Evolutionary conservation across 225 moss, liverwort and hornwort species (phyloP).

Genomic region (Asterella californica): DNA sequence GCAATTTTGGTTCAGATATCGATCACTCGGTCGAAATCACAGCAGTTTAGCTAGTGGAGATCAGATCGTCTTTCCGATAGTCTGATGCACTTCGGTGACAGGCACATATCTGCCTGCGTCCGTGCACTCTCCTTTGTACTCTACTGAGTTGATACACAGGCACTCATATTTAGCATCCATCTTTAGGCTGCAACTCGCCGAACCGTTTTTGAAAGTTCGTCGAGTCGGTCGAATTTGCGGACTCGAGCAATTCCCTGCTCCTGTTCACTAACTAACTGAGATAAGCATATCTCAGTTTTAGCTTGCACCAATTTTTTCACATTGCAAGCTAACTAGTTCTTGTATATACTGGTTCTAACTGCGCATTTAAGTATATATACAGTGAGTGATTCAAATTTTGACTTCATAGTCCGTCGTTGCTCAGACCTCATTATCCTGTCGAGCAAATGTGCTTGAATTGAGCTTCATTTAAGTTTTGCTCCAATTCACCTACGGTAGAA

Average conservation of each 20-base stretch:
- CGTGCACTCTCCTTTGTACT: neutral
- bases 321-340: constrained; percentile 2
- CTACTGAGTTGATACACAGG: neutral
- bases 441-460: constrained; percentile 8
- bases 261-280: neutral
- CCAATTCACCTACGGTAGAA: neutral
- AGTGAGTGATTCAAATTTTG: constrained; percentile 5
- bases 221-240: neutral
- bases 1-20: neutral
- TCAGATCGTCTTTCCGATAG: neutral
- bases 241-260: neutral
- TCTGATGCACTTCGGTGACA: constrained; percentile 8
- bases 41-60: neutral
- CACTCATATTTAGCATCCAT: neutral
- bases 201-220: constrained; percentile 6
- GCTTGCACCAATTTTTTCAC: constrained; percentile 9
- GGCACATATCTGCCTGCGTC: neutral
- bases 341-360: neutral
- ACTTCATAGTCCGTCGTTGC: neutral
- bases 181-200: neutral
- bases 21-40: neutral
- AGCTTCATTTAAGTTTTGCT: constrained; percentile 3
- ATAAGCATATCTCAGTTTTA: neutral
- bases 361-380: neutral
- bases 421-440: neutral